Evolutionary conservation across 768 basidiomycete genomes (phyloP), one percentile per base, ranked within the genome.

Genomic region (Gloeophyllum trabeum): DNA sequence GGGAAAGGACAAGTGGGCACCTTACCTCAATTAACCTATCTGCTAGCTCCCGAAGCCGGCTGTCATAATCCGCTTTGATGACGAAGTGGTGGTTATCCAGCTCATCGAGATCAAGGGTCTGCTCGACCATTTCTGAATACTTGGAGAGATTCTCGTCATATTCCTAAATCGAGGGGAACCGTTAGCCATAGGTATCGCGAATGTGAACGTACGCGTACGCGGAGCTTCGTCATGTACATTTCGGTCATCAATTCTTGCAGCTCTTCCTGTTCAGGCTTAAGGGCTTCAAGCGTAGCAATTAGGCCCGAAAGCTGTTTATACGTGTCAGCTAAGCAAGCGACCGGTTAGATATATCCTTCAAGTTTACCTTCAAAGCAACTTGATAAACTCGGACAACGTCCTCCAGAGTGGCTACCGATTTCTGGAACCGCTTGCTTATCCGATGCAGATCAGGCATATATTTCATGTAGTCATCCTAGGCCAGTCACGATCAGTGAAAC

Each of bases 371-470:
- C 20, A 85, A 59, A 1, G 92, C 79, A 1, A 93, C 91, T 57
- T 99, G 94, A 56, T 97, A 97, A 0, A 94, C 83, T 2, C 94
- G 78, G 6, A 98, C 91, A 5, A 98, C 91, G 52, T 99, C 93
- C 52, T 98, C 92, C 4, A 99, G 72, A 0, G 79, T 78, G 0
- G 92, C 92, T 4, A 76, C 70, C 0, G 77, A 72, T 48, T 83
- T 85, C 58, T 89, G 83, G 62, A 99, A 93, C 14, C 86, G 76
- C 58, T 98, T 98, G 54, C 81, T 81, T 18, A 99, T 71, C 2
- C 96, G 77, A 49, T 83, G 84, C 58, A 99, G 76, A 56, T 99
- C 96, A 0, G 96, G 96, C 80, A 99, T 91, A 14, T 75, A 57
- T 53, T 87, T 90, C 52, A 99, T 66, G 53, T 77, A 87, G 24